Evolutionary conservation across 441 rosid genomes (phyloP).

Genomic region (Manihot esculenta): DNA sequence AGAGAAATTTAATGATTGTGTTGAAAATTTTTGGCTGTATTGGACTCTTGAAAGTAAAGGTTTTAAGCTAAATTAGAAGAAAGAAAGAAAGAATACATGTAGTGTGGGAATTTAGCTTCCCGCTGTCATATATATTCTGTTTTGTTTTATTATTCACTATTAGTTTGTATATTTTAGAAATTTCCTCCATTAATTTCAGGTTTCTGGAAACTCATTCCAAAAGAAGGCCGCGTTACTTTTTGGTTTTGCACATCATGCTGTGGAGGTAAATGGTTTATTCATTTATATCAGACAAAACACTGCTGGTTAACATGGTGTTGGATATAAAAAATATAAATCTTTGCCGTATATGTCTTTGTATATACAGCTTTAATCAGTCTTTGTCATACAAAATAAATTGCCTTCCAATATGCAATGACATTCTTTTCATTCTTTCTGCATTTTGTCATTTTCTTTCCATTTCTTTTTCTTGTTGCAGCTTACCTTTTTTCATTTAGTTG

Average conservation of each 20-base stretch:
- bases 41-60: no score
- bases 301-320: conserved; percentile 8
- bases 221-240: conserved; percentile 84
- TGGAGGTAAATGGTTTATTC: conserved; percentile 59
- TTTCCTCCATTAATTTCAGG: conserved; percentile 43
- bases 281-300: conserved; percentile 4
- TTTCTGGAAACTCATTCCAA: conserved; percentile 94
- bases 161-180: neutral
- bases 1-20: neutral
- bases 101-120: neutral
- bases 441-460: neutral
- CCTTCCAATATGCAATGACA: neutral
- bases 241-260: conserved; percentile 70
- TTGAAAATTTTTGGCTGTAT: conserved; percentile 1
- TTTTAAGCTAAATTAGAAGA: no score
- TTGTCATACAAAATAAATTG: neutral
- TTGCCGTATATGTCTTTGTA: neutral
- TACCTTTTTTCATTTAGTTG: neutral
- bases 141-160: neutral
- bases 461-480: neutral
- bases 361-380: neutral
- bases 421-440: neutral
- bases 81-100: no score
- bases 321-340: neutral
- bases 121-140: neutral